Percentiles rank a stretch among this genome's conserved stretches.
Conservation (phyloP, 23 red algal species). For the Gracilaria vermiculophylla region DNA sequence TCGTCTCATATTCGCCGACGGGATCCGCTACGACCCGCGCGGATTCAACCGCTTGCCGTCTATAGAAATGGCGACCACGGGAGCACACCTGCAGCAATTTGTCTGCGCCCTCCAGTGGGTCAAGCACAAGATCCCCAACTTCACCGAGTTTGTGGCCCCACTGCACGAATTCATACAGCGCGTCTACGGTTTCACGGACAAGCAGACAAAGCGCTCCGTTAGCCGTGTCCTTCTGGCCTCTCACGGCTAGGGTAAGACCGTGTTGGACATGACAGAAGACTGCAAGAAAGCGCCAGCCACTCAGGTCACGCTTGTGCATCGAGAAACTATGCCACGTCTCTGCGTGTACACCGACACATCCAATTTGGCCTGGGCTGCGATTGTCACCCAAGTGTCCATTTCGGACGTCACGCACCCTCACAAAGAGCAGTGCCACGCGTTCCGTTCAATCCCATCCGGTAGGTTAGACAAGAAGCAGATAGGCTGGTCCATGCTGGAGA, state of each 20-base stretch:
- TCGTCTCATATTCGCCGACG: background rate
- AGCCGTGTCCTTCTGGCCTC: background rate
- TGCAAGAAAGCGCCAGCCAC: background rate
- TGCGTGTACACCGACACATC: conserved; percentile 45
- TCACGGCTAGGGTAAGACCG: background rate
- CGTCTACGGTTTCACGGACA: background rate
- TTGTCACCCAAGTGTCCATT: conserved; percentile 19
- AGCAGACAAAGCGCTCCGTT: conserved; percentile 26
- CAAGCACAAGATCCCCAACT: background rate
- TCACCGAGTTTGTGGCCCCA: background rate
- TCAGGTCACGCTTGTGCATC: background rate
- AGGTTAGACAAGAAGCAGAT: background rate
- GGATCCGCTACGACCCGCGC: conserved; percentile 24
- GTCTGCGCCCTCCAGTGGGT: conserved; percentile 38
- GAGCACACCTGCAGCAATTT: conserved; percentile 19
- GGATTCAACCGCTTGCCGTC: background rate
- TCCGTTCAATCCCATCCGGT: background rate
- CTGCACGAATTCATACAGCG: conserved; percentile 19
- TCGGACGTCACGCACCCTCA: background rate
- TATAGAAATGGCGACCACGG: background rate
- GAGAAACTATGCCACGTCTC: background rate
- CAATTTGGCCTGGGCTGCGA: conserved; percentile 6
- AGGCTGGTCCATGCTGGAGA: background rate
- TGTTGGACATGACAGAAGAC: background rate
- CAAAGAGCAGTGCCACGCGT: conserved; percentile 18